Conservation (phyloP, 2,329 filamentous ascomycete genomes). For the Phialophora macrospora region DNA sequence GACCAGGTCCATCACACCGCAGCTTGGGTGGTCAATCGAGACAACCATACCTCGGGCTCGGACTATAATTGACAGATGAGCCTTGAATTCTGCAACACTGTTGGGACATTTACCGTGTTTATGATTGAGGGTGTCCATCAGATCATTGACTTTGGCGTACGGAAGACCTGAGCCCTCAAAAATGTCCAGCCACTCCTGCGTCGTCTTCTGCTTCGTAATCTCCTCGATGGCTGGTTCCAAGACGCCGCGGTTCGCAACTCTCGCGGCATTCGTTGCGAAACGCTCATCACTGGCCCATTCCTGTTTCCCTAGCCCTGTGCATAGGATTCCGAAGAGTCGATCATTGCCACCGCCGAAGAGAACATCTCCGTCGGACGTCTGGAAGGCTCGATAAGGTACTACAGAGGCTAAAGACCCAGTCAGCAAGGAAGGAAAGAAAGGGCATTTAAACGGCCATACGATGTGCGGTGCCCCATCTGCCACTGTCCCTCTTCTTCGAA, state of each 20-base stretch:
- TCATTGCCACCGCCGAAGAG: background rate
- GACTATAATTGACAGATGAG: background rate
- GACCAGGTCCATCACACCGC: background rate
- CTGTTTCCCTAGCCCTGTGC: background rate
- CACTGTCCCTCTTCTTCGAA: constrained; percentile 51
- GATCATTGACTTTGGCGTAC: background rate
- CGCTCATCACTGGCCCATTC: background rate
- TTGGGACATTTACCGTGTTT: background rate
- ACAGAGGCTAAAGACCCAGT: background rate
- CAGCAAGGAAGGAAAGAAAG: background rate
- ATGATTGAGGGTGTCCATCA: background rate
- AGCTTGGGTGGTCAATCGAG: background rate
- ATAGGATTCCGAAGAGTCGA: background rate
- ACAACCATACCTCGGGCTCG: background rate
- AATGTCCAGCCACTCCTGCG: background rate
- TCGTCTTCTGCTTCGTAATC: background rate
- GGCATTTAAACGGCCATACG: background rate
- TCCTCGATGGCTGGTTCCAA: background rate
- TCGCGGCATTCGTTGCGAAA: background rate
- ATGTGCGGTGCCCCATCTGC: background rate
- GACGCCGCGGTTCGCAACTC: background rate
- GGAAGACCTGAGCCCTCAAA: background rate
- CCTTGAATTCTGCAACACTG: background rate
- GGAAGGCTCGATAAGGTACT: background rate
- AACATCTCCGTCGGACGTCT: background rate